phyloP scores from a whole-genome alignment of 176 grass and related monocot genomes.

The Aegilops sharonensis region DNA sequence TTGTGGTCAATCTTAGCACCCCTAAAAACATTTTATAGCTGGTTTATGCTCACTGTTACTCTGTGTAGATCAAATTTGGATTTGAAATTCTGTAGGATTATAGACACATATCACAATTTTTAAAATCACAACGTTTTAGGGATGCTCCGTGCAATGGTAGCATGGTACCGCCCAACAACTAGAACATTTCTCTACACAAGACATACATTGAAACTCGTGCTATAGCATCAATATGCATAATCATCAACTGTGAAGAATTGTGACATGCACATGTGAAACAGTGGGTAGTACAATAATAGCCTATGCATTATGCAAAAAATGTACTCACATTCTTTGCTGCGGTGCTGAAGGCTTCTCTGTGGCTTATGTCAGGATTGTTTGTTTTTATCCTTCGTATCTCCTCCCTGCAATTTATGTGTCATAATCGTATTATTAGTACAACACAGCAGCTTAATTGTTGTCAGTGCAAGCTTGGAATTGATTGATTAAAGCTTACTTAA shows the following conservation, averaged over 20 bases:
- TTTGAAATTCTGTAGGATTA: neutral
- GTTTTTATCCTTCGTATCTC: constrained; percentile 75
- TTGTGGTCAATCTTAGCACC: no score
- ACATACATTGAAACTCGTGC: neutral
- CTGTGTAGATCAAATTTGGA: neutral
- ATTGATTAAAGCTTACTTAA: constrained; percentile 54
- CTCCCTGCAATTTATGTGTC: constrained; percentile 40
- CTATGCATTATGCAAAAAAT: neutral
- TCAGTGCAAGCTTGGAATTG: neutral
- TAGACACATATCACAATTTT: neutral
- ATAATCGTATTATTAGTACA: neutral
- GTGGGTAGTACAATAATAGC: neutral
- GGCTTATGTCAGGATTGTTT: constrained; percentile 72
- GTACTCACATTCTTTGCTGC: constrained; percentile 75
- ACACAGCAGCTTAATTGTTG: no score
- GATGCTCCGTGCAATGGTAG: neutral
- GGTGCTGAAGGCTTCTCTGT: constrained; percentile 75
- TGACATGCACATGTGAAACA: neutral
- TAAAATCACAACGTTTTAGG: neutral
- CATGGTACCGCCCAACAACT: neutral
- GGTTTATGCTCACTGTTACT: neutral
- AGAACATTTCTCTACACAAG: neutral
- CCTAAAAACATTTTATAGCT: no score
- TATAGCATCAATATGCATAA: neutral
- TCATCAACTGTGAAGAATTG: neutral